Percentiles rank a stretch among this genome's conserved stretches.
Conservation (phyloP, 768 basidiomycete genomes). For the Lactarius hatsudake region DNA sequence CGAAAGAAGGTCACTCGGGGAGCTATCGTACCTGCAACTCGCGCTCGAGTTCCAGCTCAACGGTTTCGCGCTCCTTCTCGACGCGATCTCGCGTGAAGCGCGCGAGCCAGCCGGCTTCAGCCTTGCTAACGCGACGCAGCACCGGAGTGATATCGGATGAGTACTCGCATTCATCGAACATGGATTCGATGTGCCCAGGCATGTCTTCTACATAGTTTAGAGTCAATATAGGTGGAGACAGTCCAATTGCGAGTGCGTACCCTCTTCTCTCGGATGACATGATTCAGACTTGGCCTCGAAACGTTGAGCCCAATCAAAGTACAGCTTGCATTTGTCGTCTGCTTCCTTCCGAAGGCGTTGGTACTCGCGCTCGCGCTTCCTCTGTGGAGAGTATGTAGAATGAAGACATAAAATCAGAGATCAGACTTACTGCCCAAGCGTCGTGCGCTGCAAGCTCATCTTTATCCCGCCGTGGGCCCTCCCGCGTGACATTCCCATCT, state of each 20-base stretch:
- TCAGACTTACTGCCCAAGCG: slow-evolving; percentile 62
- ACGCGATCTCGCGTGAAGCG: slow-evolving; percentile 48
- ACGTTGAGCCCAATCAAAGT: slow-evolving; percentile 62
- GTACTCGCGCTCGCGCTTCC: slow-evolving; percentile 54
- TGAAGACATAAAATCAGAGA: neutral
- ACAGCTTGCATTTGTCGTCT: slow-evolving; percentile 51
- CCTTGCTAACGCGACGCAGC: slow-evolving; percentile 18
- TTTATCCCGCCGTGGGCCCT: slow-evolving; percentile 63
- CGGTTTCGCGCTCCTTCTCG: slow-evolving; percentile 47
- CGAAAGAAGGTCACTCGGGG: neutral
- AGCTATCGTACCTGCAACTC: slow-evolving; percentile 63
- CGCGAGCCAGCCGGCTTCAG: slow-evolving; percentile 64
- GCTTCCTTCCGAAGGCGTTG: slow-evolving; percentile 55
- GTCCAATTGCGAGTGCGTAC: slow-evolving; percentile 13
- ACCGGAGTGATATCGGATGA: slow-evolving; percentile 17
- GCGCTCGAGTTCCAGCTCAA: slow-evolving; percentile 60
- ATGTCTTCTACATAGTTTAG: slow-evolving; percentile 13
- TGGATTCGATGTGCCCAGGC: slow-evolving; percentile 38
- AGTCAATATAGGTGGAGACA: neutral
- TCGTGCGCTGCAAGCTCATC: slow-evolving; percentile 64
- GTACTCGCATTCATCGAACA: slow-evolving; percentile 21
- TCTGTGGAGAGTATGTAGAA: slow-evolving; percentile 38
- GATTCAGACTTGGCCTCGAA: slow-evolving; percentile 56
- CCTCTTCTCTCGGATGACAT: slow-evolving; percentile 24
- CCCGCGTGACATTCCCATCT: slow-evolving; percentile 47